A percentile compares a stretch with the other conserved stretches of the same genome.
Conservation (phyloP, 306 rosid species). For the Corylus americana region DNA sequence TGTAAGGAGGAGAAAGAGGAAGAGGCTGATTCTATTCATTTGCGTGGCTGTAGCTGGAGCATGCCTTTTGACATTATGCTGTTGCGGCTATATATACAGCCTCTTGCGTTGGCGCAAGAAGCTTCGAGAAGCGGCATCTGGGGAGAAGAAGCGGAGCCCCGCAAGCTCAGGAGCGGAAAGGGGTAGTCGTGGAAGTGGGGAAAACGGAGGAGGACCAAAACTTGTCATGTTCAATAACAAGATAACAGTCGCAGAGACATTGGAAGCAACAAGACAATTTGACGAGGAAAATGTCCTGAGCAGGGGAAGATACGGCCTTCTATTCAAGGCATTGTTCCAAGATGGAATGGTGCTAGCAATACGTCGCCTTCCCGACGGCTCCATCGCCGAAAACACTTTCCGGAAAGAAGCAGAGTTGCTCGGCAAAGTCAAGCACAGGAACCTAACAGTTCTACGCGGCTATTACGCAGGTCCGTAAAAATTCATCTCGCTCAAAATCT, state of each 20-base stretch:
- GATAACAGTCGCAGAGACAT: constrained; percentile 67
- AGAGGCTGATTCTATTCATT: constrained; percentile 52
- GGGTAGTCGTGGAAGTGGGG: constrained; percentile 59
- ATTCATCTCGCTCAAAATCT: no score
- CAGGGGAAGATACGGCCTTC: constrained; percentile 69
- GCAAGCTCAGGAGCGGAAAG: constrained; percentile 60
- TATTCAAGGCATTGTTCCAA: constrained; percentile 69
- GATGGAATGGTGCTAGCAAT: constrained; percentile 83
- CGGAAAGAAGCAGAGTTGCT: constrained; percentile 75
- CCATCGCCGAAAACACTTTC: constrained; percentile 48
- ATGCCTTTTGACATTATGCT: constrained; percentile 55
- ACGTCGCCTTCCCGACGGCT: constrained; percentile 62
- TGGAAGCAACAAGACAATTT: constrained; percentile 85
- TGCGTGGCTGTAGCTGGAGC: constrained; percentile 57
- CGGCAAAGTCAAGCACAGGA: constrained; percentile 74
- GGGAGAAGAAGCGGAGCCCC: constrained; percentile 76
- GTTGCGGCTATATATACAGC: constrained; percentile 72
- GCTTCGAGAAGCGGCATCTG: constrained; percentile 62
- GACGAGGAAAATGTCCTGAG: constrained; percentile 84
- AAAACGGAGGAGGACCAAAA: constrained; percentile 70
- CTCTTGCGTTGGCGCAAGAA: constrained; percentile 74
- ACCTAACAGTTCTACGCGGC: constrained; percentile 71
- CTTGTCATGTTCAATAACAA: constrained; percentile 75
- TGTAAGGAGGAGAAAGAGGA: constrained; percentile 51
- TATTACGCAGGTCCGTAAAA: constrained; percentile 51